Base-by-base conservation (phyloP, 169 alveolate genomes). In the Eimeria praecox region DNA sequence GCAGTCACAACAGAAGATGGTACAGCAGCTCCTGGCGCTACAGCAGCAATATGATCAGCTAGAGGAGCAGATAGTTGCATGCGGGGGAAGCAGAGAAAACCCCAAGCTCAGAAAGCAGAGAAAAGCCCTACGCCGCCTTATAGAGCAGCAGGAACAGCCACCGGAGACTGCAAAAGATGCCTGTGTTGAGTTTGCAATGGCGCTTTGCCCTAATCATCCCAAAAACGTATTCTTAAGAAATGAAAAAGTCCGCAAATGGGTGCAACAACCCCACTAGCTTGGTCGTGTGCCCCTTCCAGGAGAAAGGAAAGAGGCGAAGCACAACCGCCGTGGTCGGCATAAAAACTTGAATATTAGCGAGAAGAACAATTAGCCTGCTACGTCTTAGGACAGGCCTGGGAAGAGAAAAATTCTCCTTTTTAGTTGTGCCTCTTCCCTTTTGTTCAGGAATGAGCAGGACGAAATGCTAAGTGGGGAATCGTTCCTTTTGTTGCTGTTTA, bases 101-200 rank as follows among this genome's bases (percentile, higher is more conserved):
- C 93, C 93, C 5, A 87, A 27, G 9, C 80, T 87, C 30, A 56
- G 54, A 16, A 46, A 87, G n/a, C 93, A 87, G 46, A 69, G 93
- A 12, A 87, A 46, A 46, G 93, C 93, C 44, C 78, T 87, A 38
- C 93, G 93, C 42, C 93, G 93, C 83, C 93, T 87, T 59, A 87
- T 87, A 14, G 93, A 62, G 73, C 93, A 87, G 93, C 93, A 87
- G 64, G 75, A 87, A 42, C 93, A 87, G 52, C 93, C 93, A n/a
- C 64, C 93, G 33, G 93, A 87, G 83, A 87, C 93, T 1, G 93
- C 49, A 35, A 87, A 35, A 52, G 93, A 87, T 87, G 93, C 93
- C 64, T 87, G 93, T 40, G 59, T 62, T 24, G 93, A 87, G 22
- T 87, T 87, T 35, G 82, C 80, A 9, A 64, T 9, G 93, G 78